phyloP scores from a whole-genome alignment of 2,329 filamentous ascomycete species.

The Talaromyces sp. region DNA sequence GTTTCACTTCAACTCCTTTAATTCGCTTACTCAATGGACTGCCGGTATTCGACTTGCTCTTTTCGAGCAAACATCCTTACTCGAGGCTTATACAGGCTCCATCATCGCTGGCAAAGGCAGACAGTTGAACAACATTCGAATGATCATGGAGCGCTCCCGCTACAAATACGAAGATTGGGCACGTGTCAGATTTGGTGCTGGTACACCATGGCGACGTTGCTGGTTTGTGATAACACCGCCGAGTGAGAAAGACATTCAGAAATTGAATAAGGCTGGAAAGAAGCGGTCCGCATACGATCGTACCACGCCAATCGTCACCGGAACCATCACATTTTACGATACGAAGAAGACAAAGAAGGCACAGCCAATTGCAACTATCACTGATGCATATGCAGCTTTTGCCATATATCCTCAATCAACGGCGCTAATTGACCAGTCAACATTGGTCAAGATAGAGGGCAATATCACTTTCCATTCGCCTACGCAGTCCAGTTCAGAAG shows the following conservation, averaged over 20 bases:
- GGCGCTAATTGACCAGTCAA: slow-evolving; percentile 89
- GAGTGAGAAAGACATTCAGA: slow-evolving; percentile 86
- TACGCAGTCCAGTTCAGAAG: slow-evolving; percentile 74
- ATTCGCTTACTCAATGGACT: slow-evolving; percentile 93
- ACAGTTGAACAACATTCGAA: slow-evolving; percentile 79
- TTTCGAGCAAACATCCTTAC: slow-evolving; percentile 87
- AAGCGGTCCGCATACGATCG: slow-evolving; percentile 84
- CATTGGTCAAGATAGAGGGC: slow-evolving; percentile 89
- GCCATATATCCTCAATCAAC: slow-evolving; percentile 95
- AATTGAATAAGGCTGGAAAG: slow-evolving; percentile 74
- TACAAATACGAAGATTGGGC: slow-evolving; percentile 88
- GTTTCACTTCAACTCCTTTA: slow-evolving; percentile 91
- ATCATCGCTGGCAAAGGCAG: slow-evolving; percentile 94
- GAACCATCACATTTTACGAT: slow-evolving; percentile 93
- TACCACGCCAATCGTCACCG: slow-evolving; percentile 67
- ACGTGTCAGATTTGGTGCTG: slow-evolving; percentile 88
- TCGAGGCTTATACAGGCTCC: slow-evolving; percentile 95
- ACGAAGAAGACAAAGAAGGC: slow-evolving; percentile 90
- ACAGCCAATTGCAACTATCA: slow-evolving; percentile 84
- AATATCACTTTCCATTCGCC: slow-evolving; percentile 81
- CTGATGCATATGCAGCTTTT: slow-evolving; percentile 85
- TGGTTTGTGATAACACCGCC: slow-evolving; percentile 95
- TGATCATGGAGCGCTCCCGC: slow-evolving; percentile 77
- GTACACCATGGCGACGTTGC: slow-evolving; percentile 91
- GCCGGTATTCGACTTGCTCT: slow-evolving; percentile 89